A percentile compares a stretch with the other conserved stretches of the same genome.
phyloP scores from a whole-genome alignment of 768 basidiomycete species.

The Pleurotus giganteus region DNA sequence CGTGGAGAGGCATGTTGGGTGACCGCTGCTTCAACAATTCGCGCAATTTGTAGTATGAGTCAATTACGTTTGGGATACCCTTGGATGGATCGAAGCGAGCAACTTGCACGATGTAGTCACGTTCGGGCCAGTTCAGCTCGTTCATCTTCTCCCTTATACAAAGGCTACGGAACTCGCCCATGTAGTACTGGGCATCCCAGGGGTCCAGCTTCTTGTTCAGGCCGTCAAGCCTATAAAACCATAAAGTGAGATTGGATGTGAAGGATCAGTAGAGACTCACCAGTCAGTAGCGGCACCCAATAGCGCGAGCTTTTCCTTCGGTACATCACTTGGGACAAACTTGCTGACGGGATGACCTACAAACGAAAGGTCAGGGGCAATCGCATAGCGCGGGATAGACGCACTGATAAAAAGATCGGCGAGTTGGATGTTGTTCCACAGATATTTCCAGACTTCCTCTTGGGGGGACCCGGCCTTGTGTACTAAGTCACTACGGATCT shows the following conservation, averaged over 20 bases:
- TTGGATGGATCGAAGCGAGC: slow-evolving; percentile 92
- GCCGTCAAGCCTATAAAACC: slow-evolving; percentile 71
- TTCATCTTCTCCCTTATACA: slow-evolving; percentile 80
- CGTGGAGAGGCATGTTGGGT: slow-evolving; percentile 41
- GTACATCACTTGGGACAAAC: slow-evolving; percentile 88
- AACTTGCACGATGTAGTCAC: slow-evolving; percentile 87
- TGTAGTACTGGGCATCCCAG: slow-evolving; percentile 87
- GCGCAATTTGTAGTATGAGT: slow-evolving; percentile 85
- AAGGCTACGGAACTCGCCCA: slow-evolving; percentile 81
- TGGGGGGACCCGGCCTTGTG: slow-evolving; percentile 82
- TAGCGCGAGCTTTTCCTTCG: slow-evolving; percentile 63
- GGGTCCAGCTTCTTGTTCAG: slow-evolving; percentile 84
- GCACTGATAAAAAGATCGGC: slow-evolving; percentile 89
- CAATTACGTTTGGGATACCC: slow-evolving; percentile 79
- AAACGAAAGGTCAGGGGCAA: slow-evolving; percentile 4
- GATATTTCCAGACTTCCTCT: slow-evolving; percentile 91
- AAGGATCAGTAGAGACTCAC: slow-evolving; percentile 36
- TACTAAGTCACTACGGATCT: slow-evolving; percentile 86
- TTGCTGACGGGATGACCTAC: slow-evolving; percentile 86
- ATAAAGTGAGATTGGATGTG: background rate
- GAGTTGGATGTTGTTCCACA: slow-evolving; percentile 89
- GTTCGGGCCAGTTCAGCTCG: slow-evolving; percentile 73
- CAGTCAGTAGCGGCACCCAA: slow-evolving; percentile 86
- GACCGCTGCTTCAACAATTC: slow-evolving; percentile 50
- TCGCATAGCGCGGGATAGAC: slow-evolving; percentile 16